Percentiles rank a stretch among this genome's conserved stretches.
These are phyloP conservation scores for Sclerotinia spermophila DNA, from an alignment of 2,329 filamentous ascomycete genomes.

Conservation along the genomic window DNA sequence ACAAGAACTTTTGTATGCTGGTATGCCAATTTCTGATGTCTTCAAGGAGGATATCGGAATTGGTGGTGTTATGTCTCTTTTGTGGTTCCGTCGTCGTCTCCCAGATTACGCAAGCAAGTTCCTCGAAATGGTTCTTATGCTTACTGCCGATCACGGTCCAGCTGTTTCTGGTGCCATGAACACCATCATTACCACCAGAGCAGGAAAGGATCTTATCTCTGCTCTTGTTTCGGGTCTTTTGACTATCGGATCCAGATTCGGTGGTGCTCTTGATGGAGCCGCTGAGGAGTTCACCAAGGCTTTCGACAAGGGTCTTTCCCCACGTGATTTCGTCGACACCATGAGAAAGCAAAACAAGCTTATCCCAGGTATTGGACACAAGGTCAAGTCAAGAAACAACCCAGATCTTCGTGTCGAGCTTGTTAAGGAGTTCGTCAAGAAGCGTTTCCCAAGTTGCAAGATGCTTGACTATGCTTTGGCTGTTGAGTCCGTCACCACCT, in stretches of 20 bases:
- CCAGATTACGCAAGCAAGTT: slow-evolving; percentile 97
- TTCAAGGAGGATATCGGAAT: slow-evolving; percentile 99
- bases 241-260: slow-evolving; percentile 96
- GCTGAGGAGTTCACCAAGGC: slow-evolving; percentile 98
- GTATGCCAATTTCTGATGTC: slow-evolving; percentile 99
- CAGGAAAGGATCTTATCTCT: slow-evolving; percentile 96
- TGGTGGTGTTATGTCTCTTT: slow-evolving; percentile 98
- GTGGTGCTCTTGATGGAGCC: slow-evolving; percentile 95
- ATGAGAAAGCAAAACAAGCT: slow-evolving; percentile 99
- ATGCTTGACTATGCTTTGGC: slow-evolving; percentile 98
- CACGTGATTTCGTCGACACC: slow-evolving; percentile 96
- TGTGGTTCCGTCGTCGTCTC: slow-evolving; percentile 99
- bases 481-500: slow-evolving; percentile 96
- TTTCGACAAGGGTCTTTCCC: slow-evolving; percentile 95
- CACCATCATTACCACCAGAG: slow-evolving; percentile 99
- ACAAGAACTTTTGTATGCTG: slow-evolving; percentile 96
- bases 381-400: slow-evolving; percentile 99
- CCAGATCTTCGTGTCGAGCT: slow-evolving; percentile 99
- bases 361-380: slow-evolving; percentile 97
- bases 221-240: slow-evolving; percentile 93
- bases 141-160: slow-evolving; percentile 97
- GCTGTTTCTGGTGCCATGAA: slow-evolving; percentile 99
- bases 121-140: slow-evolving; percentile 99
- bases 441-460: slow-evolving; percentile 97
- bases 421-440: slow-evolving; percentile 97